phyloP scores from a whole-genome alignment of 2,329 filamentous ascomycete genomes.

The Eurotiales sp. region DNA sequence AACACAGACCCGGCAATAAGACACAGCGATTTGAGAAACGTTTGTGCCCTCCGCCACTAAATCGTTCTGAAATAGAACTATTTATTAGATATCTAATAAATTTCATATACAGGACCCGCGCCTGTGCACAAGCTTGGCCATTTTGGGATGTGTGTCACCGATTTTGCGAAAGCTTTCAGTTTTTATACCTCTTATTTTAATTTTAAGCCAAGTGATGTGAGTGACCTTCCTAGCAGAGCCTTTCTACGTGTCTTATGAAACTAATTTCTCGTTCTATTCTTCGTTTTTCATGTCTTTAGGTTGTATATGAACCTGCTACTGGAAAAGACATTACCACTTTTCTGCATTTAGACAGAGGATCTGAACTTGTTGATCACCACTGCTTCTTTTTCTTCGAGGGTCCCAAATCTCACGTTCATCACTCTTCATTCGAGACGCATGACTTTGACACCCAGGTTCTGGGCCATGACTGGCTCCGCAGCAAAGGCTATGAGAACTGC shows the following conservation, averaged over 20 bases:
- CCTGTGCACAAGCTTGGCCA: slow-evolving; percentile 22
- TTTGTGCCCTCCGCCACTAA: too few relatives aligned
- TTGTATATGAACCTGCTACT: slow-evolving; percentile 11
- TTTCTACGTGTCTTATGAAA: too few relatives aligned
- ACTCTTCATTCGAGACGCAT: slow-evolving; percentile 66
- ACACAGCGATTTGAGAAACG: slow-evolving; percentile 18
- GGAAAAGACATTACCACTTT: slow-evolving; percentile 46
- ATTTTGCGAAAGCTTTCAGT: slow-evolving; percentile 6
- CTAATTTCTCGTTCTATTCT: background rate
- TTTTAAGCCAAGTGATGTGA: slow-evolving; percentile 14
- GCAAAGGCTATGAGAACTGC: slow-evolving; percentile 60
- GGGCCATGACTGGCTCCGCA: slow-evolving; percentile 64
- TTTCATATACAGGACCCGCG: slow-evolving; percentile 14
- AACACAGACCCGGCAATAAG: slow-evolving; percentile 17
- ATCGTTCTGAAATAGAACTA: too few relatives aligned
- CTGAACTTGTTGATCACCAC: slow-evolving; percentile 52
- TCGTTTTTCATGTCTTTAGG: too few relatives aligned
- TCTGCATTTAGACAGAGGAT: slow-evolving; percentile 53
- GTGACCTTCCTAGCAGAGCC: background rate
- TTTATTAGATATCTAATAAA: too few relatives aligned
- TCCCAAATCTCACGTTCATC: slow-evolving; percentile 55
- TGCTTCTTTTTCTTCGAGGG: slow-evolving; percentile 46
- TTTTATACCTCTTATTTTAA: slow-evolving; percentile 17
- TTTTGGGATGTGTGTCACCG: slow-evolving; percentile 17
- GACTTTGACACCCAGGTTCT: slow-evolving; percentile 68